Evolutionary conservation across 345 rosid species (phyloP).

Genomic region (Euphorbia peplus): DNA sequence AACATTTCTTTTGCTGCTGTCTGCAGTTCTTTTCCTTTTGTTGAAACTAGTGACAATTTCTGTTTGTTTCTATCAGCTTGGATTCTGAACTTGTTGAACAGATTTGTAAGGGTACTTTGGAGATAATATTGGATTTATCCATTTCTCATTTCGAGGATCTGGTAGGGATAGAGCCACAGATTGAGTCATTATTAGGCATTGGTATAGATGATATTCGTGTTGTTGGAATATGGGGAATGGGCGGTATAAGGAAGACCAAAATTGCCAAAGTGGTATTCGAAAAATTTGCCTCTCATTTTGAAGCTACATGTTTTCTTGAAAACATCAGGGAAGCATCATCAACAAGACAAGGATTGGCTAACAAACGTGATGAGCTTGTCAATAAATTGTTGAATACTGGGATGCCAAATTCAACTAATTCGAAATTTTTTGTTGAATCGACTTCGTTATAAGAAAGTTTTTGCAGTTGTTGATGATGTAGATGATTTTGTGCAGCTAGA

Average conservation of each 20-base stretch:
- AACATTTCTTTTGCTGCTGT: too few relatives aligned
- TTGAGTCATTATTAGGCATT: slow-evolving; percentile 2
- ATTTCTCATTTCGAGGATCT: not conserved
- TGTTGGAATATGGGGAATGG: too few relatives aligned
- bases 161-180: not conserved
- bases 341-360: too few relatives aligned
- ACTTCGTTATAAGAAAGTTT: not conserved
- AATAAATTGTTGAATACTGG: too few relatives aligned
- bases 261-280: too few relatives aligned
- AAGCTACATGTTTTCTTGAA: too few relatives aligned
- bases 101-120: not conserved
- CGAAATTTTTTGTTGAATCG: not conserved
- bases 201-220: not conserved
- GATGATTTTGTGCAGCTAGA: not conserved
- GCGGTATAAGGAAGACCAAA: too few relatives aligned
- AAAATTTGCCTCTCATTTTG: too few relatives aligned
- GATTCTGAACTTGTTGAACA: not conserved
- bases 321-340: too few relatives aligned
- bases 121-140: not conserved
- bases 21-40: not conserved
- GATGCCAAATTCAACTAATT: not conserved
- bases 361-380: too few relatives aligned
- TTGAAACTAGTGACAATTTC: too few relatives aligned
- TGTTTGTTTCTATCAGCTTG: not conserved
- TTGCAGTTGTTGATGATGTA: slow-evolving; percentile 10